Conservation (phyloP, 768 basidiomycete species). For the Russula griseocarnosa region DNA sequence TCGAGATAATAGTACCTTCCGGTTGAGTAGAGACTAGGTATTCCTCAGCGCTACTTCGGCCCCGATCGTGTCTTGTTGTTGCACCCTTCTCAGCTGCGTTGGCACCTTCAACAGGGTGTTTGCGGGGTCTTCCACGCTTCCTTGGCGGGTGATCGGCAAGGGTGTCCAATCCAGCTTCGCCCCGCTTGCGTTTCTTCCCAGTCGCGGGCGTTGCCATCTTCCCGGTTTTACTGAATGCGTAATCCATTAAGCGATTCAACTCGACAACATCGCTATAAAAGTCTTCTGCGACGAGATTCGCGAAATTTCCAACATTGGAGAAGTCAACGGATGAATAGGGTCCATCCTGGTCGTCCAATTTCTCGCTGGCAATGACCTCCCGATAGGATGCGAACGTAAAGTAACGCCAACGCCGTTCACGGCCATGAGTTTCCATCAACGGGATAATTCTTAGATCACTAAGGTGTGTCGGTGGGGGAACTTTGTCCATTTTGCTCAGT, state of each 20-base stretch:
- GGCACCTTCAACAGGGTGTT: constrained; percentile 32
- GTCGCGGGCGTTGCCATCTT: constrained; percentile 7
- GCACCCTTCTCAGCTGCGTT: constrained; percentile 12
- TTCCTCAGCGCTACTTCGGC: not conserved
- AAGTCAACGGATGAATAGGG: constrained; percentile 48
- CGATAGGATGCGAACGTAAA: constrained; percentile 71
- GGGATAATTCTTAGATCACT: constrained; percentile 64
- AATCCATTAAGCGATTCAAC: constrained; percentile 48
- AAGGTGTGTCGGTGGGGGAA: constrained; percentile 64
- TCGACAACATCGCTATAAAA: constrained; percentile 52
- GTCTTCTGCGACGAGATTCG: constrained; percentile 38
- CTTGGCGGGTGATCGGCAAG: constrained; percentile 26
- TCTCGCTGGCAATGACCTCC: constrained; percentile 57
- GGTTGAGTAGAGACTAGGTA: not conserved
- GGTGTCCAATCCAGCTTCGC: constrained; percentile 30
- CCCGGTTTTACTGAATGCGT: constrained; percentile 38
- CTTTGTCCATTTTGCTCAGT: constrained; percentile 62
- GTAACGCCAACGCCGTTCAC: constrained; percentile 84
- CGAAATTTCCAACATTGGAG: constrained; percentile 52
- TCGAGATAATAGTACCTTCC: not conserved
- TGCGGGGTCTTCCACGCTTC: constrained; percentile 40
- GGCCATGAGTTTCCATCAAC: constrained; percentile 75
- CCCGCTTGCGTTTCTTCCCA: constrained; percentile 36
- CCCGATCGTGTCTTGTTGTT: not conserved
- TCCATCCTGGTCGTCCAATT: constrained; percentile 50